phyloP scores from a whole-genome alignment of 768 basidiomycete species.

The Leccinum broughii region DNA sequence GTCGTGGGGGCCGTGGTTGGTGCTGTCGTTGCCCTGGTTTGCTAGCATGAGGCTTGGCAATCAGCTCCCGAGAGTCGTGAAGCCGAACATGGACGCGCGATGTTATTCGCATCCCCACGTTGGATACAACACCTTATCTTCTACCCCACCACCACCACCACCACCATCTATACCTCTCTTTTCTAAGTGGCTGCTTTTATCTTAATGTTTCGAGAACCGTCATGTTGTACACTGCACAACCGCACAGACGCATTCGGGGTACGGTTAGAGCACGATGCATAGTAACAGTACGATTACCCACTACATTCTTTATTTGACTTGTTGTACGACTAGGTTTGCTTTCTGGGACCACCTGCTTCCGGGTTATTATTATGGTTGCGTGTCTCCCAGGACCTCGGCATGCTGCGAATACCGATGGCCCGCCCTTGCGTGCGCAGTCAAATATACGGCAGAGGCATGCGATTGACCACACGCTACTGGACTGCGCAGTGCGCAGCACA shows the following conservation, averaged over 20 bases:
- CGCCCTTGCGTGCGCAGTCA: not conserved
- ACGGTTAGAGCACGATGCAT: not conserved
- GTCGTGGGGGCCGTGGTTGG: constrained; percentile 6
- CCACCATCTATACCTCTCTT: not conserved
- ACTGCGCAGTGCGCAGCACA: not conserved
- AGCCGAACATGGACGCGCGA: not conserved
- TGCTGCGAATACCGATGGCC: not conserved
- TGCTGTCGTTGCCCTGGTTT: constrained; percentile 9
- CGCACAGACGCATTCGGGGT: not conserved
- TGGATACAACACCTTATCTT: not conserved
- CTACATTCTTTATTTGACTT: not conserved
- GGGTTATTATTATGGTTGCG: not conserved
- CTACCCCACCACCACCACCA: not conserved
- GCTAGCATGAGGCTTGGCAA: not conserved
- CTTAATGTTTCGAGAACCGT: not conserved
- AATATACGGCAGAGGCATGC: not conserved
- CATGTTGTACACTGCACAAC: not conserved
- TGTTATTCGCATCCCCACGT: not conserved
- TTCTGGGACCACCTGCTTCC: not conserved
- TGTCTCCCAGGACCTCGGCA: not conserved
- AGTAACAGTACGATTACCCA: constrained; percentile 6
- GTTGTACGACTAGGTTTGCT: not conserved
- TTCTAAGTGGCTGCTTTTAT: not conserved
- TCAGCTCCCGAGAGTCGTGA: not conserved
- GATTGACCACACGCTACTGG: not conserved